phyloP scores from a whole-genome alignment of 768 basidiomycete genomes.

The Phylloporus rhodoxanthus region DNA sequence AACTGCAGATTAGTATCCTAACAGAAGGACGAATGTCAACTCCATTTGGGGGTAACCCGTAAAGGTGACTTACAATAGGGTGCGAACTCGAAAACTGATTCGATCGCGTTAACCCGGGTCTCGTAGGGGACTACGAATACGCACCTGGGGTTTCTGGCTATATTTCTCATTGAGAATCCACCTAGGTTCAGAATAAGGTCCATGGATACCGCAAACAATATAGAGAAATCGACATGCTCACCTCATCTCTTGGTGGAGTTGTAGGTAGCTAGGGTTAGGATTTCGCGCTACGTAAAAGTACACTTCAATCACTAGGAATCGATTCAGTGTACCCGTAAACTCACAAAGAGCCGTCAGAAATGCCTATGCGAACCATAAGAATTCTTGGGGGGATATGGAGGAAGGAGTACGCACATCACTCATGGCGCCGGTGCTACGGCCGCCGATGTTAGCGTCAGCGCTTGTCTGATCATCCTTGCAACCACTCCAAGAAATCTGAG shows the following conservation, averaged over 20 bases:
- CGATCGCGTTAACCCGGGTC: constrained; percentile 5
- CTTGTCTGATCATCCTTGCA: constrained; percentile 82
- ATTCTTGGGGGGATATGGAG: neutral
- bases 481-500: constrained; percentile 78
- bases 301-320: neutral
- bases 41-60: neutral
- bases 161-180: constrained; percentile 42
- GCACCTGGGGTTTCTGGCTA: constrained; percentile 51
- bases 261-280: constrained; percentile 46
- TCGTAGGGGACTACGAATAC: neutral
- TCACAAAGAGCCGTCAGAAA: constrained; percentile 54
- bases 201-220: neutral
- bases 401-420: constrained; percentile 48
- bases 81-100: constrained; percentile 39
- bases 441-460: constrained; percentile 65
- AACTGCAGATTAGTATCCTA: constrained; percentile 30
- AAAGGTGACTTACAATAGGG: constrained; percentile 33
- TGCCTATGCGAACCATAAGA: constrained; percentile 32
- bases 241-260: constrained; percentile 44
- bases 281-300: constrained; percentile 32
- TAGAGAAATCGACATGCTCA: constrained; percentile 14
- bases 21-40: neutral
- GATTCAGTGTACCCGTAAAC: constrained; percentile 8
- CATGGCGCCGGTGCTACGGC: constrained; percentile 73
- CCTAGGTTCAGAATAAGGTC: constrained; percentile 17